Evolutionary conservation across 805 yeast species (phyloP), one percentile per base, ranked within the genome.

Genomic region (Starmerella sirachaensis): DNA sequence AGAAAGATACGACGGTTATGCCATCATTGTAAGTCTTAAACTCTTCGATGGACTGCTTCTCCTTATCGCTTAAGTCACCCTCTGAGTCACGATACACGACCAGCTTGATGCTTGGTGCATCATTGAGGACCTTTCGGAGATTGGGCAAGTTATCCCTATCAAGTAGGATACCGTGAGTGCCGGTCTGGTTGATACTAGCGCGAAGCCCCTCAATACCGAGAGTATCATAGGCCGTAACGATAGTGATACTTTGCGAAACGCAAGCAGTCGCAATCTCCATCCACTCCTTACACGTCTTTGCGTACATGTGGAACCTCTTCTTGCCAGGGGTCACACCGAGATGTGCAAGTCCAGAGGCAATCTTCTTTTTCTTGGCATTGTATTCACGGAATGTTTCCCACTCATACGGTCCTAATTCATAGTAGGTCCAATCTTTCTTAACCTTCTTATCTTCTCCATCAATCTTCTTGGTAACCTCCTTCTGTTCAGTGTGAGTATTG

Each of bases 211-310:
- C 50, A 16, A 41, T 37, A 22, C 56, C 54, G 11, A 52, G 46
- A 16, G 55, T 52, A 31, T 52, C 56, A 60, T 91, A 91, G 26
- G 98, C 97, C 12, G 98, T 91, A 28, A 85, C 97, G 40, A 80
- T 70, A 18, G 97, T 81, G 43, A 91, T 77, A 34, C 70, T 62
- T 60, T 84, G 95, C 36, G 85, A 65, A 51, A 74, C 72, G 37
- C 83, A 69, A 12, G 86, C 94, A 42, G 83, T 59, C 47, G 75
- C 88, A 22, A 82, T 71, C 62, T 82, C 80, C 83, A 88, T 72
- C 97, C 97, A 88, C 55, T 74, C 74, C 40, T 73, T 78, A 12
- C 93, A 80, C 11, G 98, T 91, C 16, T 81, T 60, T 18, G 95
- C 95, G 61, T 77, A 91, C 38, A 88, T 70, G 59, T 85, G 95